These are phyloP conservation scores for Henckelia pumila DNA, from an alignment of 257 asterid genomes.

Conservation along the genomic window DNA sequence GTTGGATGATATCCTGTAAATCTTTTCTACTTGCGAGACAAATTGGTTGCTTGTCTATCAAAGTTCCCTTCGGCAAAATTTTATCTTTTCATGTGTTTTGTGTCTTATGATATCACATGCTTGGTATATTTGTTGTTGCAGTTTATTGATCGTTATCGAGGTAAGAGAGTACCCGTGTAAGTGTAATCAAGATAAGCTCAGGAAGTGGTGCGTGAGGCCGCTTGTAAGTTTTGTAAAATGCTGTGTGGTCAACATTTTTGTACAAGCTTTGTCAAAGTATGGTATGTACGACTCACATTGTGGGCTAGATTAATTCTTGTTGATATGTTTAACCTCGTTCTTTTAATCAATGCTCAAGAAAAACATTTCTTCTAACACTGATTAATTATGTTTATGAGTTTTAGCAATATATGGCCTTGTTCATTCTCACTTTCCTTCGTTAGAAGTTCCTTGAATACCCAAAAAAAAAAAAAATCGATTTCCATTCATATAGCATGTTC, in stretches of 20 bases:
- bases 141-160: constrained; percentile 77
- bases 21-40: neutral
- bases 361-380: no score
- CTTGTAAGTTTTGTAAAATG: constrained; percentile 39
- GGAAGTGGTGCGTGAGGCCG: constrained; percentile 16
- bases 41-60: neutral
- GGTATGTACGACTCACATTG: constrained; percentile 21
- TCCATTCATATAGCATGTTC: no score
- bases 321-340: no score
- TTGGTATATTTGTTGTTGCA: constrained; percentile 36
- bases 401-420: no score
- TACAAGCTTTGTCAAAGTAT: constrained; percentile 20
- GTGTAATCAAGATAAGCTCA: constrained; percentile 19
- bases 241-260: constrained; percentile 22
- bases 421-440: no score
- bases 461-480: no score
- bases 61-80: neutral
- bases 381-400: no score
- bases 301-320: constrained; percentile 20
- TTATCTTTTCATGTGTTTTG: neutral
- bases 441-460: no score
- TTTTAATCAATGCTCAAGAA: no score
- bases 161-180: constrained; percentile 76
- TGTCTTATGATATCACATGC: neutral
- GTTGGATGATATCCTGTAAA: neutral